phyloP scores from a whole-genome alignment of 495 filamentous ascomycete species.

The Immersiella caudata region DNA sequence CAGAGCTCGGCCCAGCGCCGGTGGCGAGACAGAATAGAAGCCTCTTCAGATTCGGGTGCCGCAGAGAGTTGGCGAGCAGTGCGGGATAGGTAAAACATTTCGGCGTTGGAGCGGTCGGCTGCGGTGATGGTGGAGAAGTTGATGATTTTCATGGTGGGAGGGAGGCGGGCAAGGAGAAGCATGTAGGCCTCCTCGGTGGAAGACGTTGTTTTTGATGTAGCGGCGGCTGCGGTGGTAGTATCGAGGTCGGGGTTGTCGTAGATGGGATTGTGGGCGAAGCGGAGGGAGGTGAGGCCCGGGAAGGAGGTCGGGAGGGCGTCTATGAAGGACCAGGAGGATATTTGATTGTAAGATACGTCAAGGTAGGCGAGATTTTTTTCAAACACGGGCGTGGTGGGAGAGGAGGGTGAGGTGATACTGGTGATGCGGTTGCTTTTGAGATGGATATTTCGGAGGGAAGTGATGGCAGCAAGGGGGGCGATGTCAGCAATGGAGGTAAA shows the following conservation, averaged over 20 bases:
- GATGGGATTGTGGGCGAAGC: constrained; percentile 83
- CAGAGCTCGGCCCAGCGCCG: constrained; percentile 74
- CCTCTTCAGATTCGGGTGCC: constrained; percentile 56
- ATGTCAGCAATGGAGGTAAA: constrained; percentile 65
- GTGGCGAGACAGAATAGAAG: constrained; percentile 60
- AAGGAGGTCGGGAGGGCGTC: constrained; percentile 65
- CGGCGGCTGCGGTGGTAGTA: constrained; percentile 26
- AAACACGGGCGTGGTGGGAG: constrained; percentile 33
- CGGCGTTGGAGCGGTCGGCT: constrained; percentile 79
- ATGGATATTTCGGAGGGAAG: constrained; percentile 63
- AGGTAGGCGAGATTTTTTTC: constrained; percentile 59
- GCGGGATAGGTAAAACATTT: constrained; percentile 86
- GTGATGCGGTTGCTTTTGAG: constrained; percentile 60
- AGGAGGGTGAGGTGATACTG: constrained; percentile 28
- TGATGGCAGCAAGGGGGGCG: constrained; percentile 57
- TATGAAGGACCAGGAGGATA: constrained; percentile 71
- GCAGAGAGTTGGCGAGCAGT: constrained; percentile 74
- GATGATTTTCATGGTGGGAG: constrained; percentile 60
- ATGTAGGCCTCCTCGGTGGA: constrained; percentile 71
- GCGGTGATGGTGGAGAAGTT: constrained; percentile 77
- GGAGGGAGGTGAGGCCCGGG: constrained; percentile 70
- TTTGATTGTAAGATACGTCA: constrained; percentile 78
- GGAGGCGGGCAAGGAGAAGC: constrained; percentile 79
- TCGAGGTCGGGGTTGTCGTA: constrained; percentile 60
- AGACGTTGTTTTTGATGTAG: constrained; percentile 34